A percentile compares a stretch with the other conserved stretches of the same genome.
Conservation (phyloP, 1,284 basidiomycete genomes). For the Pisolithus thermaeus region DNA sequence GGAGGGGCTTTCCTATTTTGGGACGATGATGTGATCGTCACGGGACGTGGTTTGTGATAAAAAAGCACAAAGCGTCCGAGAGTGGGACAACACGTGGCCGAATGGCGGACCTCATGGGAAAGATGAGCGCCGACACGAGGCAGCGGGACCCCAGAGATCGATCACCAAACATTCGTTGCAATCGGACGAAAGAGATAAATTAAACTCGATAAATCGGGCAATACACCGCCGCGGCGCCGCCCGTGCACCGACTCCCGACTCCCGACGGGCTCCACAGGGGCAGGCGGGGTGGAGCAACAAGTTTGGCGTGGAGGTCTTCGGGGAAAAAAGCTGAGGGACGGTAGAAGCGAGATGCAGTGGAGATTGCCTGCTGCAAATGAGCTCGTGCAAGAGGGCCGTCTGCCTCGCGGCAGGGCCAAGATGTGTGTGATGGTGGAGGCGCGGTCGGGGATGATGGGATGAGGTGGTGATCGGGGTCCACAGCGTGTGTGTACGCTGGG, state of each 20-base stretch:
- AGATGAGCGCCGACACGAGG: conserved; percentile 29
- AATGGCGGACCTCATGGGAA: conserved; percentile 12
- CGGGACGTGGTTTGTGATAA: not conserved
- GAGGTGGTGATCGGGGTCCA: conserved; percentile 15
- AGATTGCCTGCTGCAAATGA: not conserved
- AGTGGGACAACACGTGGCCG: conserved; percentile 2
- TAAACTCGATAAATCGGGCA: no score
- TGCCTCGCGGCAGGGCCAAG: not conserved
- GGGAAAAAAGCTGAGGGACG: conserved; percentile 17
- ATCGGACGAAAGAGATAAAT: no score
- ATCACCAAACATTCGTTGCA: conserved; percentile 9
- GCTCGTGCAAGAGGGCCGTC: not conserved
- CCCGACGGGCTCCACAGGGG: not conserved
- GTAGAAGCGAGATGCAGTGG: not conserved
- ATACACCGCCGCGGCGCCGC: no score
- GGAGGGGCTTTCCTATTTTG: no score
- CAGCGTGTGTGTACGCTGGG: conserved; percentile 9
- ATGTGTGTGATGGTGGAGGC: conserved; percentile 5
- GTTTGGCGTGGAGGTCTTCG: not conserved
- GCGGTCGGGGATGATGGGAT: conserved; percentile 14
- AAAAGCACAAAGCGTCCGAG: conserved; percentile 2
- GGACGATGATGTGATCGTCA: no score
- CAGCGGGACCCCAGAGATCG: conserved; percentile 17
- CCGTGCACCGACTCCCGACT: not conserved
- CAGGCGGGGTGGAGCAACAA: not conserved